phyloP scores from a whole-genome alignment of 495 filamentous ascomycete species.

The Astrocystis sublimbata region DNA sequence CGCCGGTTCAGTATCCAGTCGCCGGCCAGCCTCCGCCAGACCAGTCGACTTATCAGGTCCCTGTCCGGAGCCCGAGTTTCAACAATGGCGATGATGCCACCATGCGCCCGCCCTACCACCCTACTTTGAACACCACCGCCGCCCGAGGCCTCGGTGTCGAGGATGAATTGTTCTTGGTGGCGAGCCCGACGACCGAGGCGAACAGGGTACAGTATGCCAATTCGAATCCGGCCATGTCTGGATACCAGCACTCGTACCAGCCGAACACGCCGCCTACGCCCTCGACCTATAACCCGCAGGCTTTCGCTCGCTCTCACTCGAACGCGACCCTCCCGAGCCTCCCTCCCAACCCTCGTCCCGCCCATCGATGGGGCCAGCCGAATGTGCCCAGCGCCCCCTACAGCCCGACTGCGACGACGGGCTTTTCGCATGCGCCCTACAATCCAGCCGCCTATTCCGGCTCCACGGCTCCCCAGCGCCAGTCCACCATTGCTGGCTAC shows the following conservation, averaged over 20 bases:
- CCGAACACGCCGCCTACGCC: slow-evolving; percentile 56
- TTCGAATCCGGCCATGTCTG: slow-evolving; percentile 51
- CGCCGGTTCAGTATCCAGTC: slow-evolving; percentile 58
- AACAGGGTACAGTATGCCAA: slow-evolving; percentile 48
- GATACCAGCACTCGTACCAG: slow-evolving; percentile 64
- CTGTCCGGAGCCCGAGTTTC: slow-evolving; percentile 68
- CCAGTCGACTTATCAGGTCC: slow-evolving; percentile 35
- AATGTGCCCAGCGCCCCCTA: slow-evolving; percentile 26
- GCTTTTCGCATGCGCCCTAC: slow-evolving; percentile 44
- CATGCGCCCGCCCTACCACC: slow-evolving; percentile 33
- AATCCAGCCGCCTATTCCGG: slow-evolving; percentile 54
- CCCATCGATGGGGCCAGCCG: slow-evolving; percentile 32
- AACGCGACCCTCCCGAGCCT: too few species aligned
- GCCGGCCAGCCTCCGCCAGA: slow-evolving; percentile 38
- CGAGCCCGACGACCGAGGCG: slow-evolving; percentile 38
- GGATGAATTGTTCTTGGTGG: slow-evolving; percentile 51
- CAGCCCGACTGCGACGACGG: slow-evolving; percentile 27
- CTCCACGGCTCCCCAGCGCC: slow-evolving; percentile 42
- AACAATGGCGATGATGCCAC: slow-evolving; percentile 72
- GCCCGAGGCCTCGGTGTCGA: slow-evolving; percentile 37
- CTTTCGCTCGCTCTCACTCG: slow-evolving; percentile 69
- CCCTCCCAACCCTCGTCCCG: slow-evolving; percentile 45
- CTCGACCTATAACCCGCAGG: slow-evolving; percentile 77
- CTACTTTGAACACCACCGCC: slow-evolving; percentile 29
- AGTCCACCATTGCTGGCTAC: slow-evolving; percentile 47